These are phyloP conservation scores for Cryptococcus sp. DNA, from an alignment of 1,284 basidiomycete genomes.

Conservation along the genomic window DNA sequence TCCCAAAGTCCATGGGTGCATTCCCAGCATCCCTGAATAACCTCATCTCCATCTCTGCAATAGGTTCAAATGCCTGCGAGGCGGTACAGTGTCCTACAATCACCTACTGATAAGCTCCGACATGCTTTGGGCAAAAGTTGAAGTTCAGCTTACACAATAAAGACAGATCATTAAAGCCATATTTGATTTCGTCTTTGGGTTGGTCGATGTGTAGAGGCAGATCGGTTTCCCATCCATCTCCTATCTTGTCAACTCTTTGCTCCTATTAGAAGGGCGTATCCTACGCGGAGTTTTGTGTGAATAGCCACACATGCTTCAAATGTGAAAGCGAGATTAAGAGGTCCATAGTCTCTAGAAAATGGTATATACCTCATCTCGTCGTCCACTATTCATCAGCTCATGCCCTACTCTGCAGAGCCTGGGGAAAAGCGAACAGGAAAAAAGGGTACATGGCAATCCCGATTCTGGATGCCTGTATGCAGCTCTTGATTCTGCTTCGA, in stretches of 20 bases:
- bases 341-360: conserved; percentile 94
- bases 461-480: conserved; percentile 34
- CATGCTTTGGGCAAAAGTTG: background rate
- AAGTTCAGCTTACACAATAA: conserved; percentile 52
- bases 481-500: conserved; percentile 12
- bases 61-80: conserved; percentile 90
- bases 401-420: background rate
- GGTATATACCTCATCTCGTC: conserved; percentile 87
- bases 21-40: conserved; percentile 95
- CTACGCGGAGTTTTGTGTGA: conserved; percentile 78
- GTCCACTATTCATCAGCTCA: conserved; percentile 49
- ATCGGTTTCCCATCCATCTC: conserved; percentile 58
- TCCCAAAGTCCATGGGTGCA: conserved; percentile 85
- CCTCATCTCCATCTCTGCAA: conserved; percentile 85
- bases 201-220: conserved; percentile 82
- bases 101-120: conserved; percentile 57
- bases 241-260: background rate
- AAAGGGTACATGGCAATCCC: conserved; percentile 26
- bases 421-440: conserved; percentile 28
- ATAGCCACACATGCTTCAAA: conserved; percentile 92
- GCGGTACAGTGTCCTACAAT: conserved; percentile 88
- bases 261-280: conserved; percentile 16
- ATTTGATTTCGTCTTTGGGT: conserved; percentile 85
- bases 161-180: conserved; percentile 87
- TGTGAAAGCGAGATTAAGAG: conserved; percentile 85